phyloP scores from a whole-genome alignment of 306 rosid species.

The Dicorynia guianensis region DNA sequence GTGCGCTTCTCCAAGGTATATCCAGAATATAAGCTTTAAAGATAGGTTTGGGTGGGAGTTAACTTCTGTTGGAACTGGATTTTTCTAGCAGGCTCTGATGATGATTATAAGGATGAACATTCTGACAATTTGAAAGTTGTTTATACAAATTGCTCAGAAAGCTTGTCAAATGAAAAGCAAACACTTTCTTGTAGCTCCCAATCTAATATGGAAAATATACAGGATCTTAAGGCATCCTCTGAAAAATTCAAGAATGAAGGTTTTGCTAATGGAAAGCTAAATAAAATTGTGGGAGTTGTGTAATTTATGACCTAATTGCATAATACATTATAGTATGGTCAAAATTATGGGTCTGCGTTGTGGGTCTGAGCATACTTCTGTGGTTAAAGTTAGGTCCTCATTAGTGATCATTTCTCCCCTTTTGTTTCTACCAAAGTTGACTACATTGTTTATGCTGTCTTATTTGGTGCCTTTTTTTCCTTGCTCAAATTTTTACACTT shows the following conservation, averaged over 20 bases:
- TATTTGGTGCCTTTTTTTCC: background rate
- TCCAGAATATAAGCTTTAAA: conserved; percentile 19
- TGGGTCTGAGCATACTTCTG: background rate
- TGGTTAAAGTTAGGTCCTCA: conserved; percentile 13
- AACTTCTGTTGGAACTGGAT: conserved; percentile 38
- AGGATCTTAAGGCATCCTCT: conserved; percentile 45
- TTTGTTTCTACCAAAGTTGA: background rate
- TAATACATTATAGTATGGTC: background rate
- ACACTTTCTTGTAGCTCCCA: conserved; percentile 35
- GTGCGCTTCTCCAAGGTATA: conserved; percentile 42
- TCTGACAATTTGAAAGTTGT: conserved; percentile 51
- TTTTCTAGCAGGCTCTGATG: conserved; percentile 49
- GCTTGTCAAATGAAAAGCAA: conserved; percentile 48
- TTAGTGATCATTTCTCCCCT: background rate
- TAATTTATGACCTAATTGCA: conserved; percentile 9
- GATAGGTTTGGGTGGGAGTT: conserved; percentile 33
- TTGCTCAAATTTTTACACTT: conserved; percentile 4
- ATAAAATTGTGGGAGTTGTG: background rate
- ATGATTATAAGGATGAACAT: conserved; percentile 53
- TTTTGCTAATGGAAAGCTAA: conserved; percentile 24
- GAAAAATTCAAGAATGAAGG: conserved; percentile 49
- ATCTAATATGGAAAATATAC: conserved; percentile 37
- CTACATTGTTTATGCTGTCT: background rate
- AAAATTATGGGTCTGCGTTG: too few relatives aligned
- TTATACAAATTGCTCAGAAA: conserved; percentile 38